Percentiles rank a stretch among this genome's conserved stretches.
These are phyloP conservation scores for Bonia amplexicaulis DNA, from an alignment of 176 grass and related monocot genomes.

Conservation along the genomic window DNA sequence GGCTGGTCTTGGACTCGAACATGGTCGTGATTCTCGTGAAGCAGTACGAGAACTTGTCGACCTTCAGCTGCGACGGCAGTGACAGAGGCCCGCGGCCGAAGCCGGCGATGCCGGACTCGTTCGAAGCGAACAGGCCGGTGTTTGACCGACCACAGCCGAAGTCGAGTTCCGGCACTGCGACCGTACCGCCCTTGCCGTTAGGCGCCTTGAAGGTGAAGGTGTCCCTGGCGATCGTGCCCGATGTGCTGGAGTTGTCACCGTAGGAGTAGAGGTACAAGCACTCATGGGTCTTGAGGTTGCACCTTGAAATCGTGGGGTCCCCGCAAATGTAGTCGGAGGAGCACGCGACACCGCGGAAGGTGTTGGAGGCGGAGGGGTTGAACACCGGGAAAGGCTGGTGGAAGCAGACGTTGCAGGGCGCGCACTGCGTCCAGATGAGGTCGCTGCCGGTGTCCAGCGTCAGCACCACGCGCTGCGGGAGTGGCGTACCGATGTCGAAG, in stretches of 20 bases:
- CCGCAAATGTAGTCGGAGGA: constrained; percentile 22
- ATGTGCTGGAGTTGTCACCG: constrained; percentile 22
- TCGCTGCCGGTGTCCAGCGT: constrained; percentile 61
- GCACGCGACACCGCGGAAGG: constrained; percentile 18
- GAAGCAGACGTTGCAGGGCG: constrained; percentile 38
- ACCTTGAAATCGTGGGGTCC: neutral
- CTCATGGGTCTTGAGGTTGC: neutral
- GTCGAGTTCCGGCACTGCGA: neutral
- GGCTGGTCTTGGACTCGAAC: constrained; percentile 28
- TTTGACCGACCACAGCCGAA: constrained; percentile 53
- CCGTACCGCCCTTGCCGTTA: neutral
- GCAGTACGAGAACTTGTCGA: constrained; percentile 57
- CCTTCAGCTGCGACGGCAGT: constrained; percentile 57
- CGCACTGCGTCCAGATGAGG: constrained; percentile 71
- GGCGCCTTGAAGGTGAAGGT: constrained; percentile 39
- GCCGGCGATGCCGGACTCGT: constrained; percentile 56
- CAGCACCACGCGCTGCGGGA: constrained; percentile 25
- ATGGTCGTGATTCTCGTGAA: constrained; percentile 36
- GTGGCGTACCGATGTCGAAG: constrained; percentile 49
- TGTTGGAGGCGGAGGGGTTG: constrained; percentile 22
- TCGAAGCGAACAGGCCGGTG: neutral
- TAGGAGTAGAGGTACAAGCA: constrained; percentile 46
- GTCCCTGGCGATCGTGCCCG: constrained; percentile 40
- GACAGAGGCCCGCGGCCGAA: constrained; percentile 57
- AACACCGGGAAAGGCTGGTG: constrained; percentile 14